Percentiles rank a stretch among this genome's conserved stretches.
phyloP scores from a whole-genome alignment of 495 filamentous ascomycete species.

The Platismatia glauca region DNA sequence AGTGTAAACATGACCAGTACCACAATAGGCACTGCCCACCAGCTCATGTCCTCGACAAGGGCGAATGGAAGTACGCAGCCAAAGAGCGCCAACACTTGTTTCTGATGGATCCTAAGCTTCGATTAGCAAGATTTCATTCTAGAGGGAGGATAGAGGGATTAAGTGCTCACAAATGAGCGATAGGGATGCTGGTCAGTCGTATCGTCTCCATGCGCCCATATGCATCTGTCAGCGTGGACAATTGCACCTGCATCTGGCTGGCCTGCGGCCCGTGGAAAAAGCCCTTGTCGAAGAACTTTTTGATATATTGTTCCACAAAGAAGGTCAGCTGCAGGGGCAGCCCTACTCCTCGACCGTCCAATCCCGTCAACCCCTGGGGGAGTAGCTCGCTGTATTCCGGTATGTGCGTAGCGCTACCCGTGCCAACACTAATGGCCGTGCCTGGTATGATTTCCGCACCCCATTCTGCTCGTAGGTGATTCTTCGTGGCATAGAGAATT shows the following conservation, averaged over 20 bases:
- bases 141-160: constrained; percentile 1
- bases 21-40: constrained; percentile 64
- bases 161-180: constrained; percentile 55
- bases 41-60: constrained; percentile 61
- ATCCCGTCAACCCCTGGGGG: constrained; percentile 48
- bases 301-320: constrained; percentile 62
- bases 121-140: neutral
- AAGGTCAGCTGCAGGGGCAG: constrained; percentile 58
- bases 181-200: constrained; percentile 58
- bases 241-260: constrained; percentile 51
- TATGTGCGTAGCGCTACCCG: constrained; percentile 41
- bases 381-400: constrained; percentile 54
- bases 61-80: constrained; percentile 66
- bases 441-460: constrained; percentile 44
- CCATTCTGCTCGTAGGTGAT: constrained; percentile 68
- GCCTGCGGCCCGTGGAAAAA: constrained; percentile 57
- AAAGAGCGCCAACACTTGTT: constrained; percentile 65
- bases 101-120: constrained; percentile 54
- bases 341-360: constrained; percentile 56
- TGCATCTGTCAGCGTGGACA: constrained; percentile 53
- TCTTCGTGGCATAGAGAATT: constrained; percentile 67
- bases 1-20: constrained; percentile 63
- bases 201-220: constrained; percentile 73
- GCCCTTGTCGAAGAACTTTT: constrained; percentile 46
- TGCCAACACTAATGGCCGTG: constrained; percentile 32